Conservation (phyloP, 2,329 filamentous ascomycete species). For the Neopestalotiopsis clavispora region DNA sequence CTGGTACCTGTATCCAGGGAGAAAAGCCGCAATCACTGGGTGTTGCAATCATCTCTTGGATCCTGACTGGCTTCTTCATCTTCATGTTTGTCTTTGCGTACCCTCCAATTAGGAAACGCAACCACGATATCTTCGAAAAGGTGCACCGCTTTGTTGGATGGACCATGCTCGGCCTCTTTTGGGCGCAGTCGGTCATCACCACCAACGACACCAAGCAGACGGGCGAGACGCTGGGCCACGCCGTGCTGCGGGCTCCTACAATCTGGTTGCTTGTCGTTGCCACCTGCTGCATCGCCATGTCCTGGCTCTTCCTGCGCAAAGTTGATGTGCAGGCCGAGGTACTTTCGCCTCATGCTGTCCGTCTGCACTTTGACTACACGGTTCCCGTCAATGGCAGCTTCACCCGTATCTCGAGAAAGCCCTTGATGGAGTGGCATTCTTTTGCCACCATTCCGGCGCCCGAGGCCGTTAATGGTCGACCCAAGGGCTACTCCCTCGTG, state of each 20-base stretch:
- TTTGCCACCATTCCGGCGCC: conserved; percentile 75
- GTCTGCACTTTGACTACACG: conserved; percentile 71
- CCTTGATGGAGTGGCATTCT: conserved; percentile 74
- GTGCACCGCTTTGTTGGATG: conserved; percentile 78
- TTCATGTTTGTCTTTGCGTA: conserved; percentile 65
- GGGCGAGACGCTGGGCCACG: conserved; percentile 37
- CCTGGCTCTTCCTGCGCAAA: conserved; percentile 75
- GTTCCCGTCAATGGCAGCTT: conserved; percentile 61
- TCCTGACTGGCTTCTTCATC: conserved; percentile 61
- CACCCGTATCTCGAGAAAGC: conserved; percentile 64
- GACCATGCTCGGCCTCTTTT: conserved; percentile 68
- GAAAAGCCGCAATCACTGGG: conserved; percentile 41
- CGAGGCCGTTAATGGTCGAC: conserved; percentile 35
- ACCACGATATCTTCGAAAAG: conserved; percentile 73
- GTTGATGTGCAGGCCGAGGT: conserved; percentile 68
- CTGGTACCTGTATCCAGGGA: conserved; percentile 17
- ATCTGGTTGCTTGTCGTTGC: conserved; percentile 73
- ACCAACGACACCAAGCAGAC: conserved; percentile 44
- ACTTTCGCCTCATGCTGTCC: conserved; percentile 74
- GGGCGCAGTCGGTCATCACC: conserved; percentile 64
- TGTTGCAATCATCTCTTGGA: conserved; percentile 55
- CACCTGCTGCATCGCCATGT: conserved; percentile 69
- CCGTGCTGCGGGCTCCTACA: conserved; percentile 43
- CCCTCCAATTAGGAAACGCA: conserved; percentile 63
- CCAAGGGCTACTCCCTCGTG: conserved; percentile 68